These are phyloP conservation scores for Populus ilicifolia DNA, from an alignment of 345 rosid species.

Conservation along the genomic window DNA sequence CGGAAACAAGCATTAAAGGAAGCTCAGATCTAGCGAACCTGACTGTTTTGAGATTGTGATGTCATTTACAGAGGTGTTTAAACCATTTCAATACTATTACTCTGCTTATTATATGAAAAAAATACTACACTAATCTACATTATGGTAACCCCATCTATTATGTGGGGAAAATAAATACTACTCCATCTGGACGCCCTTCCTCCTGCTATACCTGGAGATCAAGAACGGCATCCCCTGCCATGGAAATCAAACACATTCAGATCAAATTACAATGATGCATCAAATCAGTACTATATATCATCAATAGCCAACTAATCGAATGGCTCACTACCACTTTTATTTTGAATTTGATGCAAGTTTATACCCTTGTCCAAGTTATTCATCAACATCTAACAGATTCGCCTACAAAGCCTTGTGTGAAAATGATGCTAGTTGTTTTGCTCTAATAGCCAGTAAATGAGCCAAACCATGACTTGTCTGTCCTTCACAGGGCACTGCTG, in stretches of 20 bases:
- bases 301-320: not conserved
- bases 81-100: constrained; percentile 1
- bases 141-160: constrained; percentile 16
- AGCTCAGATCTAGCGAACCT: constrained; percentile 10
- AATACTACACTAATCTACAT: constrained; percentile 14
- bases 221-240: constrained; percentile 49
- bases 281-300: not conserved
- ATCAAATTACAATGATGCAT: not conserved
- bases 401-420: not conserved
- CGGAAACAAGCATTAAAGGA: not conserved
- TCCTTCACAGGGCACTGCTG: not conserved
- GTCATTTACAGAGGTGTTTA: constrained; percentile 28
- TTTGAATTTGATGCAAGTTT: not conserved
- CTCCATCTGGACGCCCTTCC: constrained; percentile 12
- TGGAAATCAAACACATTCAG: constrained; percentile 1
- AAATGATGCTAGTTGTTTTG: not conserved
- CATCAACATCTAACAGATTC: not conserved
- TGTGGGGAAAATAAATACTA: constrained; percentile 16
- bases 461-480: not conserved
- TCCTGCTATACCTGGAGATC: constrained; percentile 37
- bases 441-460: not conserved
- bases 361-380: not conserved
- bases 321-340: not conserved
- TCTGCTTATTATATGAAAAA: not conserved
- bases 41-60: constrained; percentile 12